A percentile compares a stretch with the other conserved stretches of the same genome.
phyloP scores from a whole-genome alignment of 495 filamentous ascomycete species.

The Neurospora sp. region DNA sequence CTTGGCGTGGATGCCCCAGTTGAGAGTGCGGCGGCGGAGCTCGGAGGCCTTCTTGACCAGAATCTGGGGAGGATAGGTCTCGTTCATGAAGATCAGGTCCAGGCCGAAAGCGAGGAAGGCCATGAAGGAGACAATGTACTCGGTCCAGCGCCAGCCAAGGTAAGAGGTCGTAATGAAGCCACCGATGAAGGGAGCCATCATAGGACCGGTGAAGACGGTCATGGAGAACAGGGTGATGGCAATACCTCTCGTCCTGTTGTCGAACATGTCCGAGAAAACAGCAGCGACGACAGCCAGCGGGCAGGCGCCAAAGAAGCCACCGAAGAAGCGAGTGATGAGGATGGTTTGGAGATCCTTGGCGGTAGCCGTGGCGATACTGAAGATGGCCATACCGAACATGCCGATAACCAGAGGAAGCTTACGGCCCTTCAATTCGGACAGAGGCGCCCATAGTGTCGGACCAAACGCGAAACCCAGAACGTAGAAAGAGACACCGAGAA shows the following conservation, averaged over 20 bases:
- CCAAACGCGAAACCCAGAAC: constrained; percentile 64
- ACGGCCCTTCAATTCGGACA: constrained; percentile 71
- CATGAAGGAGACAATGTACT: constrained; percentile 64
- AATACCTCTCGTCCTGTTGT: constrained; percentile 65
- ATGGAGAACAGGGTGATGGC: constrained; percentile 77
- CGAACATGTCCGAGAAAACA: constrained; percentile 82
- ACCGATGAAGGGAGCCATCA: constrained; percentile 72
- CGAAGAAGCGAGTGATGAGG: constrained; percentile 76
- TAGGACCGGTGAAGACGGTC: constrained; percentile 74
- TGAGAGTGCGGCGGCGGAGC: constrained; percentile 70
- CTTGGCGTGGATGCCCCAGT: constrained; percentile 92
- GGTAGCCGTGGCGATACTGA: constrained; percentile 59
- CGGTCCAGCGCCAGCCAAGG: constrained; percentile 80
- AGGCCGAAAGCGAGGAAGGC: constrained; percentile 62
- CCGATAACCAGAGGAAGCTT: constrained; percentile 58
- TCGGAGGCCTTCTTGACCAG: constrained; percentile 67
- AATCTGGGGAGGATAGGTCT: constrained; percentile 79
- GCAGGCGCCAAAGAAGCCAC: constrained; percentile 64
- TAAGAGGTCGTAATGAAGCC: constrained; percentile 68
- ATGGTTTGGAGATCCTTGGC: constrained; percentile 77
- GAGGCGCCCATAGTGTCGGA: constrained; percentile 56
- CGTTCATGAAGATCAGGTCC: constrained; percentile 61
- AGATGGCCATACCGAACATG: constrained; percentile 74
- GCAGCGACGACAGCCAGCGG: constrained; percentile 78
- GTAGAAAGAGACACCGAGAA: constrained; percentile 59